Evolutionary conservation across 2,329 filamentous ascomycete genomes (phyloP), one percentile per base, ranked within the genome.

Genomic region (Chrysosphaeria jannelii): DNA sequence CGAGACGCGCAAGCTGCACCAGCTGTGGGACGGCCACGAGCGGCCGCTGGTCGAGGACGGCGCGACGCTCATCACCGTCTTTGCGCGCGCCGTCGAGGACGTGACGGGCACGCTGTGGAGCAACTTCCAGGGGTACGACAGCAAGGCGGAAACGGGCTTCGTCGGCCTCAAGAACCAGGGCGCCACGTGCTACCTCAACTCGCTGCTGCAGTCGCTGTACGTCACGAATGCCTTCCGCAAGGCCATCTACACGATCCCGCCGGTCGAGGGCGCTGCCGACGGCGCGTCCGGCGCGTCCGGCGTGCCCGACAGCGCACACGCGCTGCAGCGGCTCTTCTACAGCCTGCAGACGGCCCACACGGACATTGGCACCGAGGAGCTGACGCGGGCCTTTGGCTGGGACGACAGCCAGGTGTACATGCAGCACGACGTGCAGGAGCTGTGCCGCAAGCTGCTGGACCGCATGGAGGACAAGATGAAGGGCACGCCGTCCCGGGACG

Each of bases 391-490:
- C 0, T 97, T 97, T 41, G 85, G 85, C 13, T 97, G 85, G 85
- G 81, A 97, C 37, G 89, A 81, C 3, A 64, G 78, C 32, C 81
- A 97, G 39, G 90, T 93, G 25, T 97, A 97, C 35, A 81, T 93
- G 46, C 85, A 97, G 41, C 85, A 97, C 44, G 85, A 97, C 44
- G 85, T 97, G 6, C 85, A 97, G 42, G 85, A 97, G 42, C 52
- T 97, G 16, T 93, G 79, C 16, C 63, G 88, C 27, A 90, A 93
- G 42, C 54, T 97, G 30, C 97, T 97, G 72, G 85, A 97, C 45
- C 68, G 75, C 28, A 68, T 97, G 47, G 88, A 97, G 40, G 72
- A 85, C 38, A 81, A 74, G 41, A 97, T 97, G 88, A 97, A 97
- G 46, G 81, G 76, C 21, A 93, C 85, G 2, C 64, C 70, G 23